phyloP scores from a whole-genome alignment of 306 rosid genomes.

The Prunus salicina region DNA sequence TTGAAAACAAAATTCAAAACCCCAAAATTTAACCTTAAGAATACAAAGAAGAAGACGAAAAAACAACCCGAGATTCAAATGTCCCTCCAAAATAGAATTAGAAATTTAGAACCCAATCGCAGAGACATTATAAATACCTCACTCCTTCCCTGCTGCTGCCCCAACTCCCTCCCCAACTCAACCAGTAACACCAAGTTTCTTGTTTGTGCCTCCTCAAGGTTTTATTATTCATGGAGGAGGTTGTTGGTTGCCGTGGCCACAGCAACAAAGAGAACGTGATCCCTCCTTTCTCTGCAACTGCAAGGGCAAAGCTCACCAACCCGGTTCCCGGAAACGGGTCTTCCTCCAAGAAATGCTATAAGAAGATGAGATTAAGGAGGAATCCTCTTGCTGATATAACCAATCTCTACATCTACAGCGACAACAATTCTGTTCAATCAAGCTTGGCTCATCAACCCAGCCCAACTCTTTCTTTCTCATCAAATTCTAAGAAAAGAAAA shows the following conservation, averaged over 20 bases:
- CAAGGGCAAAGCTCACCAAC: background rate
- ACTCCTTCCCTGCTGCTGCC: background rate
- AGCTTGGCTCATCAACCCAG: background rate
- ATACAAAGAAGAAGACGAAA: background rate
- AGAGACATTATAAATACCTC: background rate
- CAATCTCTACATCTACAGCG: background rate
- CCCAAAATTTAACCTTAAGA: background rate
- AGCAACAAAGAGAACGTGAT: slow-evolving; percentile 7
- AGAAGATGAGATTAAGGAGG: background rate
- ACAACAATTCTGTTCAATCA: background rate
- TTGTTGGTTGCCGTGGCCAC: background rate
- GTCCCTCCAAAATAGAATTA: slow-evolving; percentile 1
- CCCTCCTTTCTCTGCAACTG: background rate
- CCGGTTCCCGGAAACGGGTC: background rate
- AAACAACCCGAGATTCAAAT: background rate
- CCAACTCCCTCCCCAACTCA: too few relatives aligned
- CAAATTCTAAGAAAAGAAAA: slow-evolving; percentile 1
- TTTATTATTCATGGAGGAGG: background rate
- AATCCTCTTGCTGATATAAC: slow-evolving; percentile 10
- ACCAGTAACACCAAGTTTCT: too few relatives aligned
- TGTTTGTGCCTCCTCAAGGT: too few relatives aligned
- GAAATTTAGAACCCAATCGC: background rate
- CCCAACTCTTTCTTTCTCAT: background rate
- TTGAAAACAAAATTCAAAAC: background rate
- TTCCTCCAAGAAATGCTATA: background rate